phyloP scores from a whole-genome alignment of 2,329 filamentous ascomycete genomes.

The Fusarium setosum region DNA sequence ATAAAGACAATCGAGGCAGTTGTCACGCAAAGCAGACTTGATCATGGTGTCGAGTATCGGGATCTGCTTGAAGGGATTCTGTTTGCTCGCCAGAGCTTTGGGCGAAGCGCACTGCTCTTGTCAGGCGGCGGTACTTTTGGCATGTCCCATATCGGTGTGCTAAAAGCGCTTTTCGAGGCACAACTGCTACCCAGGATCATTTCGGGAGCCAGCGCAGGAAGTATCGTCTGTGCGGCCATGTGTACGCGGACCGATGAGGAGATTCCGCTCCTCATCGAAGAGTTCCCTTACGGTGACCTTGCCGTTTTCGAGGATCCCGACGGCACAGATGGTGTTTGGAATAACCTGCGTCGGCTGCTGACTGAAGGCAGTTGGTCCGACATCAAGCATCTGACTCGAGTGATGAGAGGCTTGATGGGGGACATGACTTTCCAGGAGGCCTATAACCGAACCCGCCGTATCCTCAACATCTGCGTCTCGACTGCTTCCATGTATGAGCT shows the following conservation, averaged over 20 bases:
- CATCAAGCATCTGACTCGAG: conserved; percentile 81
- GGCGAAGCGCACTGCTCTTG: conserved; percentile 83
- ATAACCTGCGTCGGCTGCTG: conserved; percentile 77
- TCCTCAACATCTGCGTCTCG: conserved; percentile 94
- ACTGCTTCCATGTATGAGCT: conserved; percentile 89
- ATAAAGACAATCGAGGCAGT: conserved; percentile 79
- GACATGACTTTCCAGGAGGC: conserved; percentile 96
- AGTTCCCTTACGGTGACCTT: conserved; percentile 83
- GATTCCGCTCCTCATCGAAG: conserved; percentile 74
- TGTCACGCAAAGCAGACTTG: conserved; percentile 68
- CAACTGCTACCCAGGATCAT: conserved; percentile 85
- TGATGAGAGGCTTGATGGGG: conserved; percentile 84
- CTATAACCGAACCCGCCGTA: conserved; percentile 91
- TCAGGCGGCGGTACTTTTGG: conserved; percentile 91
- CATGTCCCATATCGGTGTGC: conserved; percentile 90
- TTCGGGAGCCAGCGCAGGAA: conserved; percentile 87
- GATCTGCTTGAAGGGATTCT: conserved; percentile 76
- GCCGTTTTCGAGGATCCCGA: conserved; percentile 78
- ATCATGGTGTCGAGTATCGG: conserved; percentile 67
- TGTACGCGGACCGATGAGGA: conserved; percentile 84
- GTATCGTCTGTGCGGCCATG: conserved; percentile 84
- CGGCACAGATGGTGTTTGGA: conserved; percentile 70
- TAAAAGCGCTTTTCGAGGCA: conserved; percentile 82
- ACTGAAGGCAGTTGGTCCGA: conserved; percentile 90
- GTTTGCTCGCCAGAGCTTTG: conserved; percentile 81